These are phyloP conservation scores for Suillus weaverae DNA, from an alignment of 768 basidiomycete genomes.

Conservation along the genomic window DNA sequence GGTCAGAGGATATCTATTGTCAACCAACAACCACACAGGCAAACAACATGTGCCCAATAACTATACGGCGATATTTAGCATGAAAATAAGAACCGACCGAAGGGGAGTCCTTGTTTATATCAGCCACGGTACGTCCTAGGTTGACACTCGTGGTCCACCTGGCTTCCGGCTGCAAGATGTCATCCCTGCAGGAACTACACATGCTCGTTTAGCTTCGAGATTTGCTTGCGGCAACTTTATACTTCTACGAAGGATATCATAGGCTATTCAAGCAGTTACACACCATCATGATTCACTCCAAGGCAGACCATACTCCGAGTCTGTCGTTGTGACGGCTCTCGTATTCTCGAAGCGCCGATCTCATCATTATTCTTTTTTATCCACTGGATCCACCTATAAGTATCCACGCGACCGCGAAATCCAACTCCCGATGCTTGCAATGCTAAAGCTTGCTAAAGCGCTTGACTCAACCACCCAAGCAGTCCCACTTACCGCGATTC, in stretches of 20 bases:
- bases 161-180: neutral
- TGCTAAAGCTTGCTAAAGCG: too few relatives aligned
- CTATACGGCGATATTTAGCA: neutral
- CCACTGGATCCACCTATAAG: too few relatives aligned
- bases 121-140: too few relatives aligned
- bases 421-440: too few relatives aligned
- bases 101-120: neutral
- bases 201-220: neutral
- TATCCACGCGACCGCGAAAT: too few relatives aligned
- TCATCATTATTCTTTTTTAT: too few relatives aligned
- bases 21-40: neutral
- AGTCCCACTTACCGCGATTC: too few relatives aligned
- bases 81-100: neutral
- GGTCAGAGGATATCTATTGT: neutral
- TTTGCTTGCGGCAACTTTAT: neutral
- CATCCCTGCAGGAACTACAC: too few relatives aligned
- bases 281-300: neutral
- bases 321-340: too few relatives aligned
- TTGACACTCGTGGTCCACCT: neutral
- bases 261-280: too few relatives aligned
- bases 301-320: neutral
- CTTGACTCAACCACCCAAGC: neutral
- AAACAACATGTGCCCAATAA: neutral
- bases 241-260: too few relatives aligned
- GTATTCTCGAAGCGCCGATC: too few relatives aligned